Evolutionary conservation across 73 alveolate genomes (phyloP).

Genomic region (Tetrahymena malaccensis): DNA sequence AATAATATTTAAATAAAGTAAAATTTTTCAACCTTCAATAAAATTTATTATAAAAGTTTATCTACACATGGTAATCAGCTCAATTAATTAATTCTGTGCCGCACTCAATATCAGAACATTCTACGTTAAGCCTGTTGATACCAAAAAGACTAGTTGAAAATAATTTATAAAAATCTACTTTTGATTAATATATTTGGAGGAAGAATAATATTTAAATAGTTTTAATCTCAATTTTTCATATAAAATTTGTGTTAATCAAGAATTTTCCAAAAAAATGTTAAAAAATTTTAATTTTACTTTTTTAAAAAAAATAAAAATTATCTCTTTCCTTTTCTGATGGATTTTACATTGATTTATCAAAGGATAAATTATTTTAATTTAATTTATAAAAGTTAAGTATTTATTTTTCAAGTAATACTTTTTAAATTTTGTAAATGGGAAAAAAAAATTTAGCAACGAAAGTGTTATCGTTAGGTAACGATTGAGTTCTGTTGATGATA

Average conservation of each 20-base stretch:
- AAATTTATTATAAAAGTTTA: background rate
- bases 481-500: background rate
- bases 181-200: no score
- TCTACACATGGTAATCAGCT: background rate
- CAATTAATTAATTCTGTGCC: background rate
- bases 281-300: no score
- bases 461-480: background rate
- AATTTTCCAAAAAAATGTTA: background rate
- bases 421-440: background rate
- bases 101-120: background rate
- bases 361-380: no score
- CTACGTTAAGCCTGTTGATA: background rate
- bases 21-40: background rate
- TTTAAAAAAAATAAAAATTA: no score
- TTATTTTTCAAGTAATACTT: background rate
- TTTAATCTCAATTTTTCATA: background rate
- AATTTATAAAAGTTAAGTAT: background rate
- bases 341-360: no score
- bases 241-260: background rate
- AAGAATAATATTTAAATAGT: no score
- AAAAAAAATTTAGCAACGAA: background rate
- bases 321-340: no score
- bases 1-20: background rate
- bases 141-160: background rate
- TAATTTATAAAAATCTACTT: background rate